phyloP scores from a whole-genome alignment of 805 yeast species.

The Priceomyces medius region DNA sequence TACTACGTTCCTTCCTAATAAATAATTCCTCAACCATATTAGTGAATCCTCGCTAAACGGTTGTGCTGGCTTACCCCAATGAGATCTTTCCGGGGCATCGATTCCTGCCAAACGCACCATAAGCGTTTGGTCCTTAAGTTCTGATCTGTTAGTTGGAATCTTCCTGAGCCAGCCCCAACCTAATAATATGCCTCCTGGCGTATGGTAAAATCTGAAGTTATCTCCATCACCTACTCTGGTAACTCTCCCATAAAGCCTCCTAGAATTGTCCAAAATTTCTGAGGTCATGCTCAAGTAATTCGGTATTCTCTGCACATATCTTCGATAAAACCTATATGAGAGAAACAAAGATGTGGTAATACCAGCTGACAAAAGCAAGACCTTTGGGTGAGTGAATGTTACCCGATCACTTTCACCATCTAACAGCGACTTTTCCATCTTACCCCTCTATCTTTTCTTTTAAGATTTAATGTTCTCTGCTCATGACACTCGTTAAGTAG shows the following conservation, averaged over 20 bases:
- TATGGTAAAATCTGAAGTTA: constrained; percentile 86
- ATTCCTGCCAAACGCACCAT: constrained; percentile 85
- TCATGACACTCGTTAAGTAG: too few species aligned
- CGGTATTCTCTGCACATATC: constrained; percentile 33
- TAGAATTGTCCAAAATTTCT: constrained; percentile 26
- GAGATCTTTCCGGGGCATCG: constrained; percentile 95
- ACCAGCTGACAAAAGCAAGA: constrained; percentile 37
- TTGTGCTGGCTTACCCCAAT: constrained; percentile 92
- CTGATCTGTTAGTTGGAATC: constrained; percentile 53
- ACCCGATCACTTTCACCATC: constrained; percentile 15
- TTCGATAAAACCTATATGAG: constrained; percentile 29
- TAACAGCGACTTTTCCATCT: neutral
- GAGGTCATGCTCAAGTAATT: constrained; percentile 41
- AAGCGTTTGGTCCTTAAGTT: constrained; percentile 63
- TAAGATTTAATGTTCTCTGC: too few species aligned
- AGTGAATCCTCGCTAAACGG: constrained; percentile 84
- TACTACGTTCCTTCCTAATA: constrained; percentile 66
- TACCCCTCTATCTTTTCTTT: too few species aligned
- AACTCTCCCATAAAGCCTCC: constrained; percentile 59
- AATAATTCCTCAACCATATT: constrained; percentile 64
- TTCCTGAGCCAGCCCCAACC: constrained; percentile 94
- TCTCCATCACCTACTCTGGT: constrained; percentile 96
- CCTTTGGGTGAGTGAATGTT: constrained; percentile 38
- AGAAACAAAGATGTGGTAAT: constrained; percentile 27
- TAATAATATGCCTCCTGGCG: constrained; percentile 83